These are phyloP conservation scores for Pseudozyma sp. DNA, from an alignment of 1,284 basidiomycete species.

Conservation along the genomic window DNA sequence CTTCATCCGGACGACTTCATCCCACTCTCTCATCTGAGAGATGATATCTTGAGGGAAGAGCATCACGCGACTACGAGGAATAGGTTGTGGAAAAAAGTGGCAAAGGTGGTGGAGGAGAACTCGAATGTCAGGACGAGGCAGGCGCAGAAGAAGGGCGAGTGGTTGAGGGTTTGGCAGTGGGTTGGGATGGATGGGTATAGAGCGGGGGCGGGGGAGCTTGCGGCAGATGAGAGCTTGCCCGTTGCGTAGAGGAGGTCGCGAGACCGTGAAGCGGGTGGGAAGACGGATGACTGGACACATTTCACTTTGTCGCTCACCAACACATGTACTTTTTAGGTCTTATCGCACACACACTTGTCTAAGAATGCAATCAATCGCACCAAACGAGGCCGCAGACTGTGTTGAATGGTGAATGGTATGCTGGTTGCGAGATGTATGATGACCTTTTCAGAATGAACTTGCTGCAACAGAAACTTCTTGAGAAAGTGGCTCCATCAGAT, in stretches of 20 bases:
- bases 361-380: slow-evolving; percentile 1
- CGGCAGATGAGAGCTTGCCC: slow-evolving; percentile 1
- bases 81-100: slow-evolving; percentile 86
- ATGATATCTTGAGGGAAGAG: slow-evolving; percentile 85
- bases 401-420: too few species aligned
- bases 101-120: slow-evolving; percentile 89
- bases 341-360: neutral
- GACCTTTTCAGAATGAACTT: too few species aligned
- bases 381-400: too few species aligned
- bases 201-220: neutral
- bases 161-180: slow-evolving; percentile 74
- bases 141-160: slow-evolving; percentile 84
- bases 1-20: slow-evolving; percentile 82
- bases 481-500: slow-evolving; percentile 1
- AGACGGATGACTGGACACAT: neutral
- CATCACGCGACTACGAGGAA: slow-evolving; percentile 78
- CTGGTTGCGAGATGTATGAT: too few species aligned
- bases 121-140: slow-evolving; percentile 90
- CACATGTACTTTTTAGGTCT: slow-evolving; percentile 7
- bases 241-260: slow-evolving; percentile 5
- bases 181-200: slow-evolving; percentile 54
- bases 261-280: too few species aligned
- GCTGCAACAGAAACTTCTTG: too few species aligned
- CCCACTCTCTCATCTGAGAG: slow-evolving; percentile 88
- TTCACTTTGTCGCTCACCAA: neutral